Percentiles rank a stretch among this genome's conserved stretches.
These are phyloP conservation scores for Furcasterigmium sp. DNA, from an alignment of 2,329 filamentous ascomycete genomes.

Conservation along the genomic window DNA sequence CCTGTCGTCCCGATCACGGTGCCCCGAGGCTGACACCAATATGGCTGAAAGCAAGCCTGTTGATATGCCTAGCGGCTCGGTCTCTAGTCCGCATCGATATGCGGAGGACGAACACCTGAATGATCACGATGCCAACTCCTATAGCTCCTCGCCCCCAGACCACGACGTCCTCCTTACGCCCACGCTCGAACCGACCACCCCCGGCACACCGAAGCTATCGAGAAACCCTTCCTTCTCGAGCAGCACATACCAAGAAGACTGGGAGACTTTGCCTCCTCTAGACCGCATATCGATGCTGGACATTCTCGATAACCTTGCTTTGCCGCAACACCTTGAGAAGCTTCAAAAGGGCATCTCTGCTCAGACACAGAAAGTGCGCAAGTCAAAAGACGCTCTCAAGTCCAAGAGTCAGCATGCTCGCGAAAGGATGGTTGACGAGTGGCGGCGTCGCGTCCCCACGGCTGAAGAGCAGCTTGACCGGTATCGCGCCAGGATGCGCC, in stretches of 20 bases:
- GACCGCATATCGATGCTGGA: slow-evolving; percentile 91
- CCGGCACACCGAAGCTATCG: slow-evolving; percentile 56
- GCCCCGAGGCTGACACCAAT: slow-evolving; percentile 34
- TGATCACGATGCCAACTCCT: slow-evolving; percentile 37
- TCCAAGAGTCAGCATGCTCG: slow-evolving; percentile 72
- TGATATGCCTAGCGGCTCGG: slow-evolving; percentile 26
- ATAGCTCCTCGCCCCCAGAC: slow-evolving; percentile 37
- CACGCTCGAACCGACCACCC: slow-evolving; percentile 38
- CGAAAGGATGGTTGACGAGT: slow-evolving; percentile 87
- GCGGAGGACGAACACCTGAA: slow-evolving; percentile 40
- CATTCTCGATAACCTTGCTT: slow-evolving; percentile 85
- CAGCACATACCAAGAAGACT: slow-evolving; percentile 83
- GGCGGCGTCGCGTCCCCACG: slow-evolving; percentile 77
- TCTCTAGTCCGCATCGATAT: slow-evolving; percentile 29
- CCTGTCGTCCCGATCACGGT: too few species aligned
- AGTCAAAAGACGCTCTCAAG: slow-evolving; percentile 76
- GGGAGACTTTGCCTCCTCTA: slow-evolving; percentile 79
- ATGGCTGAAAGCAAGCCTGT: slow-evolving; percentile 18
- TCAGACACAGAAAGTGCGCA: slow-evolving; percentile 80
- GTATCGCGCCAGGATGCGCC: slow-evolving; percentile 82
- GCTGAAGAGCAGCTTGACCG: slow-evolving; percentile 90
- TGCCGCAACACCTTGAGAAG: slow-evolving; percentile 87
- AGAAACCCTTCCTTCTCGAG: slow-evolving; percentile 80
- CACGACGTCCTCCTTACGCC: slow-evolving; percentile 42
- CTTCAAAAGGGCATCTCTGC: slow-evolving; percentile 76